These are phyloP conservation scores for Phoma sp. DNA, from an alignment of 2,329 filamentous ascomycete species.

Conservation along the genomic window DNA sequence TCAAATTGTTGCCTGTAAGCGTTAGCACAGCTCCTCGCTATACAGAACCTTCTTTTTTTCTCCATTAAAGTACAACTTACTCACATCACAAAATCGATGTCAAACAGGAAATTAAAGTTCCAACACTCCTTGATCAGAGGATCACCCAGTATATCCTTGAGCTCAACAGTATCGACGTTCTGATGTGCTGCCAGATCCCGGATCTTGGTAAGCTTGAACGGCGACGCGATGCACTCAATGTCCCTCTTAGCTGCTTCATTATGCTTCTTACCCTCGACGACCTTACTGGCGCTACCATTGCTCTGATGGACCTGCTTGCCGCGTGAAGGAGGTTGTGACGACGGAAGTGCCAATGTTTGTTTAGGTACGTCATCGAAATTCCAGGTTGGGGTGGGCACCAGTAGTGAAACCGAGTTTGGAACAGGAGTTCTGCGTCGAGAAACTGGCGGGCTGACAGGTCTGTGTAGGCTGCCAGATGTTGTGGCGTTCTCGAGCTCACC, in stretches of 20 bases:
- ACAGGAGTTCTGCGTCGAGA: constrained; percentile 19
- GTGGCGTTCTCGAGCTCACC: neutral
- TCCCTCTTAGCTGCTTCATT: neutral
- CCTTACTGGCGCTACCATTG: neutral
- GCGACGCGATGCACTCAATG: constrained; percentile 59
- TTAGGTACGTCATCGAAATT: constrained; percentile 25
- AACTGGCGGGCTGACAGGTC: constrained; percentile 40
- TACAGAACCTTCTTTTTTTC: neutral
- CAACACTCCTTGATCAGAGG: constrained; percentile 75
- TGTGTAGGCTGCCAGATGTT: constrained; percentile 1
- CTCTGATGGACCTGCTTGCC: neutral
- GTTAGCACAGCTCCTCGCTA: constrained; percentile 6
- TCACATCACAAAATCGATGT: constrained; percentile 67
- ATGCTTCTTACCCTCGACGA: neutral
- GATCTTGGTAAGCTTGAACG: constrained; percentile 75
- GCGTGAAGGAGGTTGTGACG: neutral
- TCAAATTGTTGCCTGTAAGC: constrained; percentile 59
- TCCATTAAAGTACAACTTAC: constrained; percentile 3
- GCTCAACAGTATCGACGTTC: constrained; percentile 70
- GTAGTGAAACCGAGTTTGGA: neutral
- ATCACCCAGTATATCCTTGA: constrained; percentile 74
- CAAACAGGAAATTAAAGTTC: constrained; percentile 73
- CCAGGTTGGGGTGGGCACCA: constrained; percentile 18
- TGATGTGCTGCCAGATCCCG: constrained; percentile 63
- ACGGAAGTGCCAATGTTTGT: constrained; percentile 8